Evolutionary conservation across 1,284 basidiomycete species (phyloP).

Genomic region (Ganoderma boninense): DNA sequence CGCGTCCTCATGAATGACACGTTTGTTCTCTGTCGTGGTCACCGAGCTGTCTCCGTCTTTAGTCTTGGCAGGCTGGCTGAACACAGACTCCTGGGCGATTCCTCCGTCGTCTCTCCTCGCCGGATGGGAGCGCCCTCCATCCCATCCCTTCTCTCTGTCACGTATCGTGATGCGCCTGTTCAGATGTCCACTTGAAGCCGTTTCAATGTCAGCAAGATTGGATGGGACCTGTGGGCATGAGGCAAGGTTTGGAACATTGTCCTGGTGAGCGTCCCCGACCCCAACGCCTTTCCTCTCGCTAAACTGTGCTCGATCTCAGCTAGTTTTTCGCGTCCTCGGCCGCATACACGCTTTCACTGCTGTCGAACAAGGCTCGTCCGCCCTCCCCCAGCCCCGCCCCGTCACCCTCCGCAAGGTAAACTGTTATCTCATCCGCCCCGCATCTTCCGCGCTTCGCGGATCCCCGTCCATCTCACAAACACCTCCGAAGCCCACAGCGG

Average conservation of each 20-base stretch:
- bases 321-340: background rate
- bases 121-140: background rate
- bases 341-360: background rate
- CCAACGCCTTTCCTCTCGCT: background rate
- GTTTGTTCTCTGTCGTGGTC: background rate
- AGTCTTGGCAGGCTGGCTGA: background rate
- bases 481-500: background rate
- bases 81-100: background rate
- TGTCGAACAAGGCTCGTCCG: background rate
- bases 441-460: slow-evolving; percentile 1
- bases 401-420: background rate
- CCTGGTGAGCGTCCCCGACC: background rate
- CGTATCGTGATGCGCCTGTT: background rate
- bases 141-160: background rate
- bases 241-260: background rate
- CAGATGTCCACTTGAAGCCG: background rate
- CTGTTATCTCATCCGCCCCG: background rate
- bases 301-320: background rate
- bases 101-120: background rate
- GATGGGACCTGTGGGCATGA: background rate
- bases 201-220: background rate
- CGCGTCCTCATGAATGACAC: background rate
- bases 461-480: background rate
- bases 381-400: background rate
- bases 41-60: background rate